These are phyloP conservation scores for Lachnellula hyalina DNA, from an alignment of 2,329 filamentous ascomycete species.

Conservation along the genomic window DNA sequence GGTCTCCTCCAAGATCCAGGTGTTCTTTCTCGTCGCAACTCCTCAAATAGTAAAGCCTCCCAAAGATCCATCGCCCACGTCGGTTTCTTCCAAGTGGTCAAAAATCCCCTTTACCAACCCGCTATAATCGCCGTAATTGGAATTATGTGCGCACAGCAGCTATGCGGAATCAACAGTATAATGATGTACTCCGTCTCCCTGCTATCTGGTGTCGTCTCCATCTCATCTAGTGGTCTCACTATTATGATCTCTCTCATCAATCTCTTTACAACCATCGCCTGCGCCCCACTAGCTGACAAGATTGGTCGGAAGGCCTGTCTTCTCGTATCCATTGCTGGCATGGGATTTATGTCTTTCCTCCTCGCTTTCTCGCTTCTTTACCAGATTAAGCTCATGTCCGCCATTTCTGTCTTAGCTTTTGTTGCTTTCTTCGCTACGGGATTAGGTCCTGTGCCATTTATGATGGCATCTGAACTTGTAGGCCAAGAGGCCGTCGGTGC, in stretches of 20 bases:
- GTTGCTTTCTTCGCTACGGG: constrained; percentile 88
- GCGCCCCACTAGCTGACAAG: constrained; percentile 79
- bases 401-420: constrained; percentile 75
- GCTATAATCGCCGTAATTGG: constrained; percentile 80
- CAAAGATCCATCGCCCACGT: constrained; percentile 37
- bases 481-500: constrained; percentile 86
- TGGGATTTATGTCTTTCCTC: constrained; percentile 71
- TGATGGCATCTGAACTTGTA: constrained; percentile 86
- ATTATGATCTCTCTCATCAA: constrained; percentile 86
- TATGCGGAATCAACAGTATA: constrained; percentile 93
- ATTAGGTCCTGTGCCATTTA: constrained; percentile 90
- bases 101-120: constrained; percentile 61
- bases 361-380: constrained; percentile 77
- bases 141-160: constrained; percentile 88
- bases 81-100: constrained; percentile 60
- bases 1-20: constrained; percentile 22
- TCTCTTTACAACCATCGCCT: constrained; percentile 72
- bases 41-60: constrained; percentile 24
- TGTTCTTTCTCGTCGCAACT: constrained; percentile 15
- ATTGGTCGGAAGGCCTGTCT: constrained; percentile 85
- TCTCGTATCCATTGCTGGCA: constrained; percentile 74
- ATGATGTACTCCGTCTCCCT: constrained; percentile 98
- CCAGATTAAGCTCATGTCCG: constrained; percentile 68
- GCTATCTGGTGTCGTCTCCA: constrained; percentile 71
- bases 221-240: constrained; percentile 77